These are phyloP conservation scores for Rhizopogon salebrosus DNA, from an alignment of 768 basidiomycete genomes.

Conservation along the genomic window DNA sequence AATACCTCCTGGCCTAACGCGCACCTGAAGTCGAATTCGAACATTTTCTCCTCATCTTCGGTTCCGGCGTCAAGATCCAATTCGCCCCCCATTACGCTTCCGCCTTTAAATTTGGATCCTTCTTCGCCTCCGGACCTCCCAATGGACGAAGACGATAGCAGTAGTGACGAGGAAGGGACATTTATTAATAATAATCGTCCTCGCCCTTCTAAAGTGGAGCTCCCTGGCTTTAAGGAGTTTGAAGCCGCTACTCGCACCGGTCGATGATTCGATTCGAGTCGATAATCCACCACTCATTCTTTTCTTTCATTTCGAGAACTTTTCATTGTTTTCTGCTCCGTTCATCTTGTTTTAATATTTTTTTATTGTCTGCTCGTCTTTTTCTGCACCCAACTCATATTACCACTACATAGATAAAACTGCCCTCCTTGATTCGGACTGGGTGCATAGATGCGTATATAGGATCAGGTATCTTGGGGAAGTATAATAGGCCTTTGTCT, in stretches of 20 bases:
- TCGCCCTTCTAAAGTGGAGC: constrained; percentile 33
- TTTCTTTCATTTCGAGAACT: neutral
- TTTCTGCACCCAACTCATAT: neutral
- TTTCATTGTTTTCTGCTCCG: neutral
- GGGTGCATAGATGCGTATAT: constrained; percentile 2
- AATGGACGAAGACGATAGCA: constrained; percentile 11
- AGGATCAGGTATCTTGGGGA: constrained; percentile 27
- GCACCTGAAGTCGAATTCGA: constrained; percentile 11
- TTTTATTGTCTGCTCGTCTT: neutral
- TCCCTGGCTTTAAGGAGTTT: constrained; percentile 61
- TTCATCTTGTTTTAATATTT: neutral
- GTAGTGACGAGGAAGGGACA: constrained; percentile 17
- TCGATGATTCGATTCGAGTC: constrained; percentile 11
- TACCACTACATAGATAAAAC: constrained; percentile 1
- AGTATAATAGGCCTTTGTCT: constrained; percentile 27
- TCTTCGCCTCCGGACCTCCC: constrained; percentile 9
- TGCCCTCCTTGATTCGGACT: neutral
- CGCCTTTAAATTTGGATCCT: constrained; percentile 55
- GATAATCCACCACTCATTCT: neutral
- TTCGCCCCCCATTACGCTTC: constrained; percentile 67
- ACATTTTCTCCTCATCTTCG: constrained; percentile 13
- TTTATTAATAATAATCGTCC: constrained; percentile 12
- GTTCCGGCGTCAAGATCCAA: constrained; percentile 57
- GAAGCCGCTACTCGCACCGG: constrained; percentile 40
- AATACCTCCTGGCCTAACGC: constrained; percentile 36